These are phyloP conservation scores for Aspergillus oerlinghausenensis DNA, from an alignment of 2,329 filamentous ascomycete species.

Conservation along the genomic window DNA sequence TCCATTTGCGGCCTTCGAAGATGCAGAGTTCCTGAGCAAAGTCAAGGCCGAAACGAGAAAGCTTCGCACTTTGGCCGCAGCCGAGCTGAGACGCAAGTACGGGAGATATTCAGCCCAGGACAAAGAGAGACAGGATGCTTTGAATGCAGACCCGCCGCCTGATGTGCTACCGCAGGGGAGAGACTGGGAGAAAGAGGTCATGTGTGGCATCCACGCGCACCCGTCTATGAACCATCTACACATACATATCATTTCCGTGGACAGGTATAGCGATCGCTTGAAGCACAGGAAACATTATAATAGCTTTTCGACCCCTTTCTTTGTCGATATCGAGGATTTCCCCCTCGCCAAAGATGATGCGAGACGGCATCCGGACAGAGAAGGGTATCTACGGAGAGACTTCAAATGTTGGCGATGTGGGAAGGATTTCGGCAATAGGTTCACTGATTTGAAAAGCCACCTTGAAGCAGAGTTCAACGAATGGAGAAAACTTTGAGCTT, in stretches of 20 bases:
- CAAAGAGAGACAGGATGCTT: conserved; percentile 57
- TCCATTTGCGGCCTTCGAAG: conserved; percentile 72
- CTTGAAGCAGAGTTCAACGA: conserved; percentile 67
- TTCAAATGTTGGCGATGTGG: conserved; percentile 84
- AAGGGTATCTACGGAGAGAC: conserved; percentile 60
- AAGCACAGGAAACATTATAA: conserved; percentile 87
- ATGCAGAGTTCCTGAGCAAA: conserved; percentile 61
- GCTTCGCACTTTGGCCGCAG: conserved; percentile 63
- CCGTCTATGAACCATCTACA: conserved; percentile 93
- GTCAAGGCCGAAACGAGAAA: conserved; percentile 58
- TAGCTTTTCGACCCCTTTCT: conserved; percentile 81
- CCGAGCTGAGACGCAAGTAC: conserved; percentile 67
- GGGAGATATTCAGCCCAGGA: conserved; percentile 62
- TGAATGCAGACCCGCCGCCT: conserved; percentile 50
- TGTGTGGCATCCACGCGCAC: conserved; percentile 75
- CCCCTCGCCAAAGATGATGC: conserved; percentile 65
- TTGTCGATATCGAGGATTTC: conserved; percentile 74
- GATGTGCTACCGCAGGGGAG: conserved; percentile 64
- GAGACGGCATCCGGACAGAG: conserved; percentile 53
- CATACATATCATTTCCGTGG: conserved; percentile 77
- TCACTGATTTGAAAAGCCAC: conserved; percentile 70
- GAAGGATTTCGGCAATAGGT: conserved; percentile 66
- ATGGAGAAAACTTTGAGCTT: conserved; percentile 62
- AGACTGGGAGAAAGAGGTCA: conserved; percentile 72
- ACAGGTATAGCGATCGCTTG: conserved; percentile 68